A percentile compares a stretch with the other conserved stretches of the same genome.
Conservation (phyloP, 2,329 filamentous ascomycete genomes). For the Penicillium vulpinum region DNA sequence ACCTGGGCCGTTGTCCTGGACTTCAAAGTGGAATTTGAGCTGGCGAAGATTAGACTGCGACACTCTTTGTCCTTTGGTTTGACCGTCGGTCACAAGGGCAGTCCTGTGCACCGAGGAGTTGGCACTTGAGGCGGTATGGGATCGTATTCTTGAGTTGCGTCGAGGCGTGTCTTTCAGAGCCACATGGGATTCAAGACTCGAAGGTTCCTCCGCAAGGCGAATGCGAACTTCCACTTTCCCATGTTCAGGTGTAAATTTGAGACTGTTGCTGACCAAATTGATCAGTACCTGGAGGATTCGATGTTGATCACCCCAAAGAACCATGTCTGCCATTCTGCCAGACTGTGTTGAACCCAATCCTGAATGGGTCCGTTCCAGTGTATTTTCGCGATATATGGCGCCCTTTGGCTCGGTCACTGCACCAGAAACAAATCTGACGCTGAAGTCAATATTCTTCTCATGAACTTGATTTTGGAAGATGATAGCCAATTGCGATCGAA, state of each 20-base stretch:
- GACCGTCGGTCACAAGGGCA: background rate
- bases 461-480: slow-evolving; percentile 90
- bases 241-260: slow-evolving; percentile 82
- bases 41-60: slow-evolving; percentile 62
- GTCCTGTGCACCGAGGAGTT: slow-evolving; percentile 2
- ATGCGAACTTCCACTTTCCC: slow-evolving; percentile 77
- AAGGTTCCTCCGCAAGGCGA: slow-evolving; percentile 56
- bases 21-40: slow-evolving; percentile 82
- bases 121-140: slow-evolving; percentile 23
- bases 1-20: slow-evolving; percentile 83
- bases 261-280: slow-evolving; percentile 76
- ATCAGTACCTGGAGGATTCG: slow-evolving; percentile 86
- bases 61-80: slow-evolving; percentile 33
- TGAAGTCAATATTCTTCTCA: slow-evolving; percentile 73
- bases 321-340: slow-evolving; percentile 77
- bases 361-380: slow-evolving; percentile 37
- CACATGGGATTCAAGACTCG: background rate
- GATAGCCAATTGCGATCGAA: slow-evolving; percentile 76
- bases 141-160: slow-evolving; percentile 36
- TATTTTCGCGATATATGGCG: slow-evolving; percentile 19
- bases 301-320: slow-evolving; percentile 89
- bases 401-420: slow-evolving; percentile 37
- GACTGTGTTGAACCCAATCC: slow-evolving; percentile 65
- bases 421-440: slow-evolving; percentile 66
- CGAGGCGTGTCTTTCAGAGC: slow-evolving; percentile 49